Evolutionary conservation across 225 moss, liverwort and hornwort genomes (phyloP).

Genomic region (Sphagnum contortum): DNA sequence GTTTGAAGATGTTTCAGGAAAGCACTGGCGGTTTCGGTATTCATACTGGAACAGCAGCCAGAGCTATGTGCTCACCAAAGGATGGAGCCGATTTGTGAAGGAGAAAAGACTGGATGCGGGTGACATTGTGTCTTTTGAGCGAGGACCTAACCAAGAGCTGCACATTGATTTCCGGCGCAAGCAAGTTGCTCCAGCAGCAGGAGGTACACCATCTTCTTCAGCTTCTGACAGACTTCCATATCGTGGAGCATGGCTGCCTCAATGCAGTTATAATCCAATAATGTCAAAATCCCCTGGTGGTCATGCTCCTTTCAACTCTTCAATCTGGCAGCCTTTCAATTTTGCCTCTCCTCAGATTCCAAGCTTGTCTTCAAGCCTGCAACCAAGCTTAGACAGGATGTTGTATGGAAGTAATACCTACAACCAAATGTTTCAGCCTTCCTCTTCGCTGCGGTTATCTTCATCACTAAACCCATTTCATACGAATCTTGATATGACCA

Average conservation of each 20-base stretch:
- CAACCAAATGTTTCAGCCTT: too few species aligned
- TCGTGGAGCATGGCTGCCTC: slow-evolving; percentile 15
- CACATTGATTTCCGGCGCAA: slow-evolving; percentile 88
- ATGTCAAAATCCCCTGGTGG: too few species aligned
- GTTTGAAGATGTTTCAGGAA: slow-evolving; percentile 85
- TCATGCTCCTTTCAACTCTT: too few species aligned
- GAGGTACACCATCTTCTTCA: slow-evolving; percentile 23
- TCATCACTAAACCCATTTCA: too few species aligned
- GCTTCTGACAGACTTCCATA: slow-evolving; percentile 35
- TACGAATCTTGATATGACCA: too few species aligned
- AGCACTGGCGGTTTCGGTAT: slow-evolving; percentile 97
- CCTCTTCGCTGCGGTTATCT: too few species aligned
- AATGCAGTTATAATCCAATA: neutral
- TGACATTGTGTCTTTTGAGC: slow-evolving; percentile 88
- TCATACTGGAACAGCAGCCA: slow-evolving; percentile 99
- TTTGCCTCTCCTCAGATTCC: too few species aligned
- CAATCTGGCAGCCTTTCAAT: too few species aligned
- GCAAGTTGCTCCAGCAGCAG: slow-evolving; percentile 35
- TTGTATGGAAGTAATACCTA: too few species aligned
- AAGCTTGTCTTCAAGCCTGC: too few species aligned
- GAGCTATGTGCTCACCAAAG: slow-evolving; percentile 96
- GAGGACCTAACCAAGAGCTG: slow-evolving; percentile 78
- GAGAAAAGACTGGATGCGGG: slow-evolving; percentile 98
- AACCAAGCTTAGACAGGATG: too few species aligned
- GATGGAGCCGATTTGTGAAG: slow-evolving; percentile 98